Percentiles rank a stretch among this genome's conserved stretches.
phyloP scores from a whole-genome alignment of 768 basidiomycete genomes.

The Hortiboletus campestris region DNA sequence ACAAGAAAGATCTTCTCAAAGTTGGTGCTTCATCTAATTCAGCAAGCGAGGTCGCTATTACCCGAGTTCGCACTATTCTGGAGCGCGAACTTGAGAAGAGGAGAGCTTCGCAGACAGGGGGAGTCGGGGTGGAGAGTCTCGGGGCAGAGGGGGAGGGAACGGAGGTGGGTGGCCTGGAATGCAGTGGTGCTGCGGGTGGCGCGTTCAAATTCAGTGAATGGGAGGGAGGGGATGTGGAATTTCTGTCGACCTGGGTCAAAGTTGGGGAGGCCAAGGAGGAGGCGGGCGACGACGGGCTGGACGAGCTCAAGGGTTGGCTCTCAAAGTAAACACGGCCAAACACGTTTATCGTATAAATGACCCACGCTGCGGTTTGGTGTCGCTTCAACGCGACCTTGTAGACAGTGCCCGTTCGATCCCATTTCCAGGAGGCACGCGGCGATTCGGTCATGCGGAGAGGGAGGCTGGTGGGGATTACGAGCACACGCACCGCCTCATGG shows the following conservation, averaged over 20 bases:
- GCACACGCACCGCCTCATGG: slow-evolving; percentile 50
- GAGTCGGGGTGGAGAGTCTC: slow-evolving; percentile 69
- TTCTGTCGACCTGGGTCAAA: slow-evolving; percentile 56
- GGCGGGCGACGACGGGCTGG: slow-evolving; percentile 37
- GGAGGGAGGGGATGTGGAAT: slow-evolving; percentile 80
- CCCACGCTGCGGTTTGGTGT: neutral
- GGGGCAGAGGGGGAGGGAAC: slow-evolving; percentile 65
- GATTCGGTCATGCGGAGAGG: slow-evolving; percentile 70
- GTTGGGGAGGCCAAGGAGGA: slow-evolving; percentile 34
- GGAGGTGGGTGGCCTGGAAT: slow-evolving; percentile 76
- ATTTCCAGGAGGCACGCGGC: slow-evolving; percentile 50
- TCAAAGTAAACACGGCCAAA: slow-evolving; percentile 30
- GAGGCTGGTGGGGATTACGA: slow-evolving; percentile 57
- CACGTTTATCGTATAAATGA: slow-evolving; percentile 17
- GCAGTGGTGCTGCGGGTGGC: slow-evolving; percentile 49
- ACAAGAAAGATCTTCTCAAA: slow-evolving; percentile 75
- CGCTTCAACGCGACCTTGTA: slow-evolving; percentile 54
- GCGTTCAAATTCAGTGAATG: slow-evolving; percentile 74
- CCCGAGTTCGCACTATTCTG: slow-evolving; percentile 71
- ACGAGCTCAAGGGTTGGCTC: slow-evolving; percentile 44
- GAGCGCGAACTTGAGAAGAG: slow-evolving; percentile 86
- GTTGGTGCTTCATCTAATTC: slow-evolving; percentile 34
- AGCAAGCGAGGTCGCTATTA: slow-evolving; percentile 52
- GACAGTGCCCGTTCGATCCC: slow-evolving; percentile 68
- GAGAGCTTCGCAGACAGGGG: slow-evolving; percentile 56